Base-by-base conservation (phyloP, 2,329 filamentous ascomycete species). In the Purpureocillium takamizusanense region DNA sequence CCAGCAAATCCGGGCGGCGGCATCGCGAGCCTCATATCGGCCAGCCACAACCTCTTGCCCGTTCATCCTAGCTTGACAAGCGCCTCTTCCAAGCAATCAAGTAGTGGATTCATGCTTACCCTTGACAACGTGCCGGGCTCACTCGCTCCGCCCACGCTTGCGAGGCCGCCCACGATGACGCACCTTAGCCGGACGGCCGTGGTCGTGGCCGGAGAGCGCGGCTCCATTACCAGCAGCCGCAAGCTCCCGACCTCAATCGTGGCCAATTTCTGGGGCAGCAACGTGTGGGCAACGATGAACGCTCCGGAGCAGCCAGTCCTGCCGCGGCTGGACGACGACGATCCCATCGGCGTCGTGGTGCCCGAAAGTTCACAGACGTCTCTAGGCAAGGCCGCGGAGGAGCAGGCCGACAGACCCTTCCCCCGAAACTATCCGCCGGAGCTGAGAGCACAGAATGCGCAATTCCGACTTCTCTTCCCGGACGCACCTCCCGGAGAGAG, bases 251-350 rank as follows among this genome's bases (percentile, higher is more conserved):
- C 84, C 36, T 87, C 86, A 12, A 79, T 95, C 44, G 77, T 95
- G 67, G 89, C 89, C 25, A 97, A 97, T 56, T 75, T 94, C 40
- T 97, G 90, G 90, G 90, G 90, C 36, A 94, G 81, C 52, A 83
- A 79, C 40, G 81, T 88, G 34, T 95, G 88, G 86, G 61, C 56
- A 7, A 44, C 50, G 12, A 45, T 53, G 28, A 50, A 58, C 28
- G 38, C 45, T n/a, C 51, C 51, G 4, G 40, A 47, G 15, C 51
- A 57, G 18, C 57, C 55, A 4, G 48, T 56, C 9, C 42, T 62
- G 13, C 56, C 59, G 4, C 47, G 56, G 17, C 49, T 50, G 17
- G 55, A 60, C 23, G 59, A 63, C 7, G 62, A 64, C 36, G 62
- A 66, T 31, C 60, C 61, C 16, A 59, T 66, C n/a, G 65, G 62